These are phyloP conservation scores for Candida michaelii DNA, from an alignment of 805 yeast genomes.

Conservation along the genomic window DNA sequence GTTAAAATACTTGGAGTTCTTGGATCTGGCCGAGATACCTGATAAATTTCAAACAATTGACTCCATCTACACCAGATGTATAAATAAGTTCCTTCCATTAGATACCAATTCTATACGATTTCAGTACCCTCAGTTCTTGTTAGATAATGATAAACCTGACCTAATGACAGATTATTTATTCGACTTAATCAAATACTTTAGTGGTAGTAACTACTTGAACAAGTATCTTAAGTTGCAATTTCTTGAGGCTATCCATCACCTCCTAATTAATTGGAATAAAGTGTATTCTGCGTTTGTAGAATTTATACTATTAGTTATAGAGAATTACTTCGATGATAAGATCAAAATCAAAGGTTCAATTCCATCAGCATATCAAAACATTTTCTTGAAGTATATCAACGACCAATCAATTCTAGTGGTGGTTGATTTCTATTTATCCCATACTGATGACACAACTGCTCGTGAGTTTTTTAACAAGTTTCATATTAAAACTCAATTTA, in stretches of 20 bases:
- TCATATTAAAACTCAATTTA: slow-evolving; percentile 30
- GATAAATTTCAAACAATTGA: slow-evolving; percentile 31
- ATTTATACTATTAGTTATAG: not conserved
- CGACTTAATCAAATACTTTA: slow-evolving; percentile 23
- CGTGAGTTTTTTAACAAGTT: slow-evolving; percentile 28
- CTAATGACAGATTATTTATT: slow-evolving; percentile 28
- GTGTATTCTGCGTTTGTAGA: not conserved
- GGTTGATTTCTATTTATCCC: slow-evolving; percentile 30
- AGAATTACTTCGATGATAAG: slow-evolving; percentile 3
- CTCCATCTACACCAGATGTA: slow-evolving; percentile 52
- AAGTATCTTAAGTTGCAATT: slow-evolving; percentile 21
- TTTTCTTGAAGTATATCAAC: slow-evolving; percentile 28
- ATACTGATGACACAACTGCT: slow-evolving; percentile 17
- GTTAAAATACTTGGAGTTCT: slow-evolving; percentile 63
- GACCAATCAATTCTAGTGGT: slow-evolving; percentile 42
- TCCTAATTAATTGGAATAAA: slow-evolving; percentile 11
- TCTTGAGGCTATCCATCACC: slow-evolving; percentile 14
- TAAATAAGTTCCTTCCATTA: slow-evolving; percentile 38
- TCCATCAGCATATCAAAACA: slow-evolving; percentile 3
- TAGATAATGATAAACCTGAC: slow-evolving; percentile 18
- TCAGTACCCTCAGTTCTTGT: slow-evolving; percentile 25
- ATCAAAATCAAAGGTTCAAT: not conserved
- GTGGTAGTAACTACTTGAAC: slow-evolving; percentile 17
- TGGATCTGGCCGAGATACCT: slow-evolving; percentile 26
- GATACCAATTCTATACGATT: slow-evolving; percentile 24